Evolutionary conservation across 129 eudicot species (phyloP).

Genomic region (Chrysanthemum makinoi): DNA sequence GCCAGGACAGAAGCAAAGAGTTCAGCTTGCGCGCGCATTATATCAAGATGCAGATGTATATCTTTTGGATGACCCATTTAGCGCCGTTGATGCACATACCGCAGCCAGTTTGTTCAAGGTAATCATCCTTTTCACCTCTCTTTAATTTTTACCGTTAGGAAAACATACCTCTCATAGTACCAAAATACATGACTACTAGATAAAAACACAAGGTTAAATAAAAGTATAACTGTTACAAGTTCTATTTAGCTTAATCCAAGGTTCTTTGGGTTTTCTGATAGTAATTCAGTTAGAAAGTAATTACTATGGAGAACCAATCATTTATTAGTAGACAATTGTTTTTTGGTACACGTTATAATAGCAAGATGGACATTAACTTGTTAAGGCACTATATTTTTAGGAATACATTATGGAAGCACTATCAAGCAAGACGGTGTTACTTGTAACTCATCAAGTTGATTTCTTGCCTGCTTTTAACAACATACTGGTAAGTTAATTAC

Average conservation of each 20-base stretch:
- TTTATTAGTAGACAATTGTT: not conserved
- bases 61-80: slow-evolving; percentile 84
- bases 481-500: slow-evolving; percentile 44
- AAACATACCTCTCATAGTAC: too few relatives aligned
- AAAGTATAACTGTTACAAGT: too few relatives aligned
- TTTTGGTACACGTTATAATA: too few relatives aligned
- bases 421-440: slow-evolving; percentile 59
- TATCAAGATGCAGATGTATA: slow-evolving; percentile 76
- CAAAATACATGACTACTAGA: too few relatives aligned
- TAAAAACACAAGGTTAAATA: too few relatives aligned
- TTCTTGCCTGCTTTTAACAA: slow-evolving; percentile 65
- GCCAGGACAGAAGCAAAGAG: slow-evolving; percentile 78
- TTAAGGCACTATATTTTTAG: slow-evolving; percentile 25
- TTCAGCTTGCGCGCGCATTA: slow-evolving; percentile 85
- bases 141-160: not conserved
- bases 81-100: slow-evolving; percentile 91
- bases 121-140: slow-evolving; percentile 5
- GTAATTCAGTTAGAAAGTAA: too few relatives aligned
- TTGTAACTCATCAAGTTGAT: slow-evolving; percentile 83
- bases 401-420: slow-evolving; percentile 68
- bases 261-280: too few relatives aligned
- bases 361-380: not conserved
- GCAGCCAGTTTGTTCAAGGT: slow-evolving; percentile 72
- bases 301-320: too few relatives aligned
- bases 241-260: too few relatives aligned